These are phyloP conservation scores for Aspergillus sp. DNA, from an alignment of 2,329 filamentous ascomycete species.

Conservation along the genomic window DNA sequence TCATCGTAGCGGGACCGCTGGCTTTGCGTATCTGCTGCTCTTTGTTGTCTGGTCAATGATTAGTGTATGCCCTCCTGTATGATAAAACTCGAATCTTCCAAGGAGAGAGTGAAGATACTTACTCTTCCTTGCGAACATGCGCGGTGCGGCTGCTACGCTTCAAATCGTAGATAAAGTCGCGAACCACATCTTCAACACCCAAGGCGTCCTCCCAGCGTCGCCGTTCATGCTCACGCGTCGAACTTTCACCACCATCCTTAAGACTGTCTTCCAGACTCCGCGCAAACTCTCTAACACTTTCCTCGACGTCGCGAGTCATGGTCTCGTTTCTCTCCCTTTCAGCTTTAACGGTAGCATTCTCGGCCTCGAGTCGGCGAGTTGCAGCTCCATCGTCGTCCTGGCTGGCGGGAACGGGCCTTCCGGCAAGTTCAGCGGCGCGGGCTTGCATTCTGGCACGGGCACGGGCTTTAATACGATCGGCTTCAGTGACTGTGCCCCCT, in stretches of 20 bases:
- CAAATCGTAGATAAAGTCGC: conserved; percentile 96
- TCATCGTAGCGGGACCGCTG: conserved; percentile 57
- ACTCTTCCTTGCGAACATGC: conserved; percentile 66
- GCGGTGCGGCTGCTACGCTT: conserved; percentile 81
- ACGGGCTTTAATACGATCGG: conserved; percentile 89
- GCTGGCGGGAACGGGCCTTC: conserved; percentile 71
- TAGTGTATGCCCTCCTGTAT: conserved; percentile 14
- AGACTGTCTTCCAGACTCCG: conserved; percentile 82
- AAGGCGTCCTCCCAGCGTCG: conserved; percentile 94
- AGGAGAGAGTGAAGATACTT: conserved; percentile 25
- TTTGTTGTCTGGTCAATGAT: conserved; percentile 49
- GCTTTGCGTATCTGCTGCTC: conserved; percentile 51
- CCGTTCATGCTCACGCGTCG: conserved; percentile 82
- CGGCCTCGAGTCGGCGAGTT: conserved; percentile 83
- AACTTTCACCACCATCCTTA: conserved; percentile 75
- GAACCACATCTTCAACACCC: conserved; percentile 93
- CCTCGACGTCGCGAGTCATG: conserved; percentile 96
- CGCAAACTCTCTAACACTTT: conserved; percentile 87
- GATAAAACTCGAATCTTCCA: neutral
- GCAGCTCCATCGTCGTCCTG: conserved; percentile 73
- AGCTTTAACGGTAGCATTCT: conserved; percentile 74
- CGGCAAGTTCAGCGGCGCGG: conserved; percentile 86
- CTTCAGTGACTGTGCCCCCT: conserved; percentile 85
- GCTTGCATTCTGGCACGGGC: conserved; percentile 99
- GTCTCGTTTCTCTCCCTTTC: conserved; percentile 93